Evolutionary conservation across 306 rosid species (phyloP).

Genomic region (Sphenostylis stenocarpa): DNA sequence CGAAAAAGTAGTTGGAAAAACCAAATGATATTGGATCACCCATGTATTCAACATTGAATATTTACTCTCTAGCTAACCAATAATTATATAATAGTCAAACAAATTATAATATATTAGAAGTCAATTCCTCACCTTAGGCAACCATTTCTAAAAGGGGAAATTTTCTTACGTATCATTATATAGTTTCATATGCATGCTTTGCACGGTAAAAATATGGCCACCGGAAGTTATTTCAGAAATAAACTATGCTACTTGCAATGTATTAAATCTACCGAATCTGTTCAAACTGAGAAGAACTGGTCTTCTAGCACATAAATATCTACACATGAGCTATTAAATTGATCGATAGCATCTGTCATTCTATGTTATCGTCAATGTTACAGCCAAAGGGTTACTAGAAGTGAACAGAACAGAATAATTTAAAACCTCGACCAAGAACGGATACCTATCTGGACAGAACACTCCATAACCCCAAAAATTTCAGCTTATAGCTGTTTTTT

Average conservation of each 20-base stretch:
- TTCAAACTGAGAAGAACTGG: neutral
- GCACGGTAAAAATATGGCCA: neutral
- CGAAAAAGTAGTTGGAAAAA: neutral
- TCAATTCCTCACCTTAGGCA: neutral
- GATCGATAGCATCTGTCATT: neutral
- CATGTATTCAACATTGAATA: neutral
- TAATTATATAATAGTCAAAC: neutral
- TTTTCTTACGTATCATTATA: neutral
- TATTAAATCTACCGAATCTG: constrained; percentile 6
- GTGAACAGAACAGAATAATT: neutral
- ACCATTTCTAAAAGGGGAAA: neutral
- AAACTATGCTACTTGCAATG: neutral
- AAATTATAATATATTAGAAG: neutral
- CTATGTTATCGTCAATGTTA: neutral
- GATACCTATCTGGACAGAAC: neutral
- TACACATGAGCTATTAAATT: neutral
- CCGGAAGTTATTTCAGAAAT: neutral
- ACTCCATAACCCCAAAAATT: neutral
- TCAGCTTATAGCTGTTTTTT: neutral
- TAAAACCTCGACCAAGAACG: neutral
- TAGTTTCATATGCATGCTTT: neutral
- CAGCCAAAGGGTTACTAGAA: neutral
- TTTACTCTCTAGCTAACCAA: neutral
- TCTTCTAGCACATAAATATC: constrained; percentile 7
- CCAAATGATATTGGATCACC: neutral